Evolutionary conservation across 495 filamentous ascomycete genomes (phyloP).

Genomic region (Tuber melanosporum): DNA sequence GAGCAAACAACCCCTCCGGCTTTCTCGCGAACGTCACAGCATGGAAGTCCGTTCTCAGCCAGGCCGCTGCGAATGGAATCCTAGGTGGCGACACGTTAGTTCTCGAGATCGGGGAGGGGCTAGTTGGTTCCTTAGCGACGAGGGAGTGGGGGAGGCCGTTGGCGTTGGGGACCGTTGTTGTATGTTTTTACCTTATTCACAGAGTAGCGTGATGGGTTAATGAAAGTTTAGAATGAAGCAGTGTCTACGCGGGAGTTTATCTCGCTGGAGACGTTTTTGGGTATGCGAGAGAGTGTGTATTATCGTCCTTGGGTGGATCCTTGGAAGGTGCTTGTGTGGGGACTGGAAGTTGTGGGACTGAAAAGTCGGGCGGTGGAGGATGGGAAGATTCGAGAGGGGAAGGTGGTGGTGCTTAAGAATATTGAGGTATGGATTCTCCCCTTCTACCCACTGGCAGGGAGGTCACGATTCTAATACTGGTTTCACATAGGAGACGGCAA

Average conservation of each 20-base stretch:
- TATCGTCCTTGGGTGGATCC: conserved; percentile 49
- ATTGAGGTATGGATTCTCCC: conserved; percentile 46
- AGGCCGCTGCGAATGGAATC: conserved; percentile 61
- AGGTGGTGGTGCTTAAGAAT: conserved; percentile 52
- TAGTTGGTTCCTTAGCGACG: conserved; percentile 64
- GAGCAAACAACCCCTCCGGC: conserved; percentile 79
- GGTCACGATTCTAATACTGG: conserved; percentile 10
- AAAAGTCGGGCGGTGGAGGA: conserved; percentile 45
- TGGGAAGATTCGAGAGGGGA: conserved; percentile 20
- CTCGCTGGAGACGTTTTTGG: conserved; percentile 57
- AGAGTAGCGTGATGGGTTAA: conserved; percentile 70
- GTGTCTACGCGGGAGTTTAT: conserved; percentile 61
- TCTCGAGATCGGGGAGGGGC: conserved; percentile 60
- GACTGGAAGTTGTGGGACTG: conserved; percentile 61
- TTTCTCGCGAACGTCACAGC: conserved; percentile 77
- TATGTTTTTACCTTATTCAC: conserved; percentile 63
- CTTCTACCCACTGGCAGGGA: not conserved
- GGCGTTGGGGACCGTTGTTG: conserved; percentile 72
- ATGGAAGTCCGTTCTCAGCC: conserved; percentile 69
- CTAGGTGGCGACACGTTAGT: conserved; percentile 53
- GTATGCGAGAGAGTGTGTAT: conserved; percentile 58
- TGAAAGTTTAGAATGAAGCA: conserved; percentile 71
- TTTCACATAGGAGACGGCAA: conserved; percentile 43
- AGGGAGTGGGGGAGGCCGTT: conserved; percentile 76
- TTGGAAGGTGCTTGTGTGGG: conserved; percentile 67